Conservation (phyloP, 2,329 filamentous ascomycete genomes). For the Waltergamsia citrina region DNA sequence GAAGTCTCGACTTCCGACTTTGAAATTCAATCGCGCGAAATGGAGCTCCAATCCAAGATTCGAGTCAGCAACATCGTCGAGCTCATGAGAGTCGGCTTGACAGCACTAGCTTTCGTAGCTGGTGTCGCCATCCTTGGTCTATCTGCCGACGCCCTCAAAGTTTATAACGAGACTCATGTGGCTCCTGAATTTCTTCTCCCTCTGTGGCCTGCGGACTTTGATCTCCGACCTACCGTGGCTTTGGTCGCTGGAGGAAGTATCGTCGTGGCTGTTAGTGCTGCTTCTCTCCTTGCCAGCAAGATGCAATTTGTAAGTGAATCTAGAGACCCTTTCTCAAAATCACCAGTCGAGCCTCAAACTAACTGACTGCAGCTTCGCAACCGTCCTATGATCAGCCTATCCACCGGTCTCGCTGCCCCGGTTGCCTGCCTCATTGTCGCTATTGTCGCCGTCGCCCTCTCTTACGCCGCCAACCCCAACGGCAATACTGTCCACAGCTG, state of each 20-base stretch:
- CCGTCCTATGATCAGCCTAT: conserved; percentile 10
- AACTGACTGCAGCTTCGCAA: conserved; percentile 3
- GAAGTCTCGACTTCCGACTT: conserved; percentile 35
- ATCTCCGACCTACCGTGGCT: conserved; percentile 45
- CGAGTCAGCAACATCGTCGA: conserved; percentile 31
- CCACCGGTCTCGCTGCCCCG: conserved; percentile 15
- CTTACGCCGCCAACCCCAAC: conserved; percentile 41
- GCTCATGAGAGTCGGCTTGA: conserved; percentile 35
- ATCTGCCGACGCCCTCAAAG: conserved; percentile 41
- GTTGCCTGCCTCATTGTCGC: conserved; percentile 23
- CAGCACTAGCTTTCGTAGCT: conserved; percentile 37
- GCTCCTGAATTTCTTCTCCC: conserved; percentile 37
- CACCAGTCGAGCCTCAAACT: not conserved
- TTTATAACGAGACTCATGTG: conserved; percentile 45
- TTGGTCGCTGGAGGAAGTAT: conserved; percentile 42
- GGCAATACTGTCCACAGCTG: conserved; percentile 46
- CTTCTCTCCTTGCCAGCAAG: conserved; percentile 39
- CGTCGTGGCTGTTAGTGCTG: conserved; percentile 35
- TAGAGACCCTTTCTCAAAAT: not conserved
- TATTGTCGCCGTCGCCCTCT: conserved; percentile 44
- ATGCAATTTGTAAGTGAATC: conserved; percentile 35
- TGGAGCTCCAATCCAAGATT: conserved; percentile 24
- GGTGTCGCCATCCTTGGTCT: conserved; percentile 44
- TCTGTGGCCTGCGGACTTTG: conserved; percentile 49
- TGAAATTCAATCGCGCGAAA: conserved; percentile 31